These are phyloP conservation scores for Flagelloscypha sp. DNA, from an alignment of 768 basidiomycete species.

Conservation along the genomic window DNA sequence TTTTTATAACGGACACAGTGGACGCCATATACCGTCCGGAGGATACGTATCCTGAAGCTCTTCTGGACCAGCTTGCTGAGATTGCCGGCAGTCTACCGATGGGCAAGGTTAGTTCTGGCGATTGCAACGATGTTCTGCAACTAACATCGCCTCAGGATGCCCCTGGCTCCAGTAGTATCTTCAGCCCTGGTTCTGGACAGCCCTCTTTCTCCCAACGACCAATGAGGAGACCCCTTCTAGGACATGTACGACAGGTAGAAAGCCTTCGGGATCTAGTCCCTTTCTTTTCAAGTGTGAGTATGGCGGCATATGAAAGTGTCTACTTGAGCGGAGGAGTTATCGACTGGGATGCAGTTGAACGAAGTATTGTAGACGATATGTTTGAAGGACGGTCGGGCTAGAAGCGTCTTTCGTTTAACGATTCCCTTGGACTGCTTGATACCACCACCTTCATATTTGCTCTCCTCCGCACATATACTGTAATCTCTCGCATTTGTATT, in stretches of 20 bases:
- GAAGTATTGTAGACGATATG: constrained; percentile 74
- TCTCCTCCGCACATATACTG: too few relatives aligned
- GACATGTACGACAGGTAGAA: constrained; percentile 61
- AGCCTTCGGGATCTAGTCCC: constrained; percentile 80
- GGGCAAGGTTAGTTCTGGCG: constrained; percentile 3
- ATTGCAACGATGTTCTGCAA: background rate
- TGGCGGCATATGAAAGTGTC: constrained; percentile 83
- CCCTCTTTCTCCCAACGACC: constrained; percentile 28
- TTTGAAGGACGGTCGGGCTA: constrained; percentile 85
- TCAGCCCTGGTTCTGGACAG: constrained; percentile 17
- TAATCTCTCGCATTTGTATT: too few relatives aligned
- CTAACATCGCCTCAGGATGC: constrained; percentile 18
- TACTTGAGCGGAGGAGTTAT: constrained; percentile 76
- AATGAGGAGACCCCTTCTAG: constrained; percentile 71
- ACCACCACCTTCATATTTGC: too few relatives aligned
- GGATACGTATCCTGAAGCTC: constrained; percentile 73
- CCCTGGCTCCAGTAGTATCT: constrained; percentile 15
- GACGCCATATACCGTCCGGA: constrained; percentile 89
- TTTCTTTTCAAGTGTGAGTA: constrained; percentile 87
- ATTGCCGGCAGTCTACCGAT: constrained; percentile 63
- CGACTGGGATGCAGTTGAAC: constrained; percentile 88
- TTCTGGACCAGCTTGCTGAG: constrained; percentile 87
- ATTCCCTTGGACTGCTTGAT: too few relatives aligned
- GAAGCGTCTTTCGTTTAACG: too few relatives aligned
- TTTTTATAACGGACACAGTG: constrained; percentile 95